Evolutionary conservation across 768 basidiomycete species (phyloP), one percentile per base, ranked within the genome.

Genomic region (Termitomyces bulborhizus): DNA sequence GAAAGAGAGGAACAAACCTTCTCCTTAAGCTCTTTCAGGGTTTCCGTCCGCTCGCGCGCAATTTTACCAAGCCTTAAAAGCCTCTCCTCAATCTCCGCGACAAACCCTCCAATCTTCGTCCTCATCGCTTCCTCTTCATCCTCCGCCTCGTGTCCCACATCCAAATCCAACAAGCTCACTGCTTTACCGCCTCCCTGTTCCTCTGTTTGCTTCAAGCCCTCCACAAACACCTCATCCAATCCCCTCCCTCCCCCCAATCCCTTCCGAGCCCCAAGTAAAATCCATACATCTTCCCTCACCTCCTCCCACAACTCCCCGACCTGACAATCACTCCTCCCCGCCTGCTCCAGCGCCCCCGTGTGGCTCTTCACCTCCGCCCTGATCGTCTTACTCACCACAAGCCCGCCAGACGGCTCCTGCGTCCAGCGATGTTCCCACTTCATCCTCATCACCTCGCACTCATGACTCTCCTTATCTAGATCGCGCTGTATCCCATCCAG

Each of bases 11-110:
- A 12, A 12, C 34, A 12, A 9, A 93, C 95, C 83, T 96, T 97
- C 43, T 98, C 95, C 68, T 98, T 99, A 47, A 99, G 74, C 65
- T 98, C 97, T 66, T 90, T 94, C 52, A 98, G 70, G 0, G 93
- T 85, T 61, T 95, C 90, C 11, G 80, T 82, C 47, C 96, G 75
- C 72, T 98, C 96, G 55, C 83, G 82, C 44, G 85, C 79, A 57
- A 99, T 87, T 74, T 93, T 89, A 68, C 81, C 85, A 47, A 98
- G 66, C 63, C 85, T 76, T 27, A 84, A 85, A 15, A 98, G 68
- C 47, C 84, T 73, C 55, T 95, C 88, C 60, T 91, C 89, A 56
- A 93, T 87, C 63, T 88, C 87, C 2, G 75, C 73, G 0, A 94
- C 86, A 53, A 80, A 78, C 43, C 76, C 76, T 6, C 75, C 73